These are phyloP conservation scores for Trametes hirsuta DNA, from an alignment of 1,284 basidiomycete genomes.

Conservation along the genomic window DNA sequence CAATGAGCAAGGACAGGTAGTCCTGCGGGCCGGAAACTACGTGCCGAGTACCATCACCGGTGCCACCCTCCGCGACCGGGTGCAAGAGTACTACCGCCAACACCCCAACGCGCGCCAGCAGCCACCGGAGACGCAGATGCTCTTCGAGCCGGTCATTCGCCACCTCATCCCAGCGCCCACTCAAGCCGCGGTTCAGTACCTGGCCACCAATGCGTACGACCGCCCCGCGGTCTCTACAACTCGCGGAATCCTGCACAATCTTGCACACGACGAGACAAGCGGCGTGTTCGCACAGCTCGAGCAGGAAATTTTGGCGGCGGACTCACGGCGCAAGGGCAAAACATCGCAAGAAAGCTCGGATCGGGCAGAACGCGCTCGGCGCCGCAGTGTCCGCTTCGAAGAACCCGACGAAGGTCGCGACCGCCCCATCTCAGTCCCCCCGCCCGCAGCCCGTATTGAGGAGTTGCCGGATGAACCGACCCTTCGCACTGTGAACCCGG, in stretches of 20 bases:
- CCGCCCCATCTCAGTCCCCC: neutral
- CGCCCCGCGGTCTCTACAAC: neutral
- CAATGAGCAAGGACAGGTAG: conserved; percentile 9
- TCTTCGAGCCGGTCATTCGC: neutral
- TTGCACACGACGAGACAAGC: neutral
- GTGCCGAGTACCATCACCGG: conserved; percentile 6
- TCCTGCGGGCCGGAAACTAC: conserved; percentile 7
- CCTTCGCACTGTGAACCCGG: neutral
- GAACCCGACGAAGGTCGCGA: neutral
- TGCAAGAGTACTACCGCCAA: conserved; percentile 7
- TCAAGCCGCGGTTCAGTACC: neutral
- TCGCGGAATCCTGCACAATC: neutral
- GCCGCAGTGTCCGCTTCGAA: neutral
- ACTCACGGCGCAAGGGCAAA: neutral
- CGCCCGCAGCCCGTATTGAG: neutral
- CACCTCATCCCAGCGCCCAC: neutral
- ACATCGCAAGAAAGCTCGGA: too few species aligned
- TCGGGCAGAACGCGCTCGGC: neutral
- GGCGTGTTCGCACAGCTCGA: neutral
- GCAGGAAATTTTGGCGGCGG: neutral
- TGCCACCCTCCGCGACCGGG: neutral
- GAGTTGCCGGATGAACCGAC: conserved; percentile 1
- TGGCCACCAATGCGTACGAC: neutral
- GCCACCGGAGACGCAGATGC: neutral
- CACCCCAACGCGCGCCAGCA: neutral